Evolutionary conservation across 352 stramenopile species (phyloP).

Genomic region (Phytophthora vignae): DNA sequence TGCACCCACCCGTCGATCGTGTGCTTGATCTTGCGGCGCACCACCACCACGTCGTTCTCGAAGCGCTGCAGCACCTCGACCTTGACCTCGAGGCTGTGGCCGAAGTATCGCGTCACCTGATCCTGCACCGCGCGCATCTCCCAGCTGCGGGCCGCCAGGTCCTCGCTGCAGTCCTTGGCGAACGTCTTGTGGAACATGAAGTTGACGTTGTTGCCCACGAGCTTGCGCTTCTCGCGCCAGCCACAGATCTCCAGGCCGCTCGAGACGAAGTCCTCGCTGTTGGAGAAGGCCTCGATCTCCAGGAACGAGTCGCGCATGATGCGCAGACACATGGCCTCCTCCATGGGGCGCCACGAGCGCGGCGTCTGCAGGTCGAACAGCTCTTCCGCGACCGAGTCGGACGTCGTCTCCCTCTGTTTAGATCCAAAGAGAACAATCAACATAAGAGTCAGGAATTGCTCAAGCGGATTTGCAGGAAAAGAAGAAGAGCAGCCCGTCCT

Average conservation of each 20-base stretch:
- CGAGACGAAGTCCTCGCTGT: conserved; percentile 55
- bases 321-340: conserved; percentile 45
- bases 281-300: conserved; percentile 58
- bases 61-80: conserved; percentile 66
- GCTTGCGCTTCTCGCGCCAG: conserved; percentile 69
- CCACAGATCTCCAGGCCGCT: conserved; percentile 66
- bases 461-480: conserved; percentile 1
- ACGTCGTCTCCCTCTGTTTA: conserved; percentile 46
- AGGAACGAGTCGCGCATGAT: conserved; percentile 64
- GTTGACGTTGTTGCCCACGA: conserved; percentile 59
- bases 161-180: conserved; percentile 58
- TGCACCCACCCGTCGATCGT: conserved; percentile 63
- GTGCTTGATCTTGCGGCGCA: conserved; percentile 66
- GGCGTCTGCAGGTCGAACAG: conserved; percentile 42
- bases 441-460: conserved; percentile 2
- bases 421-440: conserved; percentile 3
- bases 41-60: conserved; percentile 59
- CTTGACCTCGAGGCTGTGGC: conserved; percentile 56
- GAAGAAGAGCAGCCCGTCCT: background rate
- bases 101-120: conserved; percentile 66
- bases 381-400: conserved; percentile 24
- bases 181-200: conserved; percentile 74
- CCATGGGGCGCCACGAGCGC: conserved; percentile 48
- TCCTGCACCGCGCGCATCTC: conserved; percentile 65
- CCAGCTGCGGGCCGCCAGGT: conserved; percentile 56